Evolutionary conservation across 2,329 filamentous ascomycete species (phyloP).

Genomic region (Colletotrichum godetiae): DNA sequence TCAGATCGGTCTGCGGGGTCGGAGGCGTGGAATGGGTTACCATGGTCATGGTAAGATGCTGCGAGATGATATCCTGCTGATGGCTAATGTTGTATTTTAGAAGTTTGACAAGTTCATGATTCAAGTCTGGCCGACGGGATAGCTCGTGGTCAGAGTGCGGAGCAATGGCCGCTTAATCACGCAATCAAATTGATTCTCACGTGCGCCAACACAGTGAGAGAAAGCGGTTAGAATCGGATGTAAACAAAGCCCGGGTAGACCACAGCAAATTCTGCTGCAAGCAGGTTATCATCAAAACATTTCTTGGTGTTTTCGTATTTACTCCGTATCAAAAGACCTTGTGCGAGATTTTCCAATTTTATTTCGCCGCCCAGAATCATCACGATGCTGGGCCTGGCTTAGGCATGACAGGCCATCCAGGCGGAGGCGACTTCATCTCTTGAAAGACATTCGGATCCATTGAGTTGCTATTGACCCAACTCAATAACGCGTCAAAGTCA

Average conservation of each 20-base stretch:
- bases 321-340: background rate
- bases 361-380: background rate
- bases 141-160: background rate
- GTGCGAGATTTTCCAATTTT: background rate
- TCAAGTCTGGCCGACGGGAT: background rate
- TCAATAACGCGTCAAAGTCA: slow-evolving; percentile 40
- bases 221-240: background rate
- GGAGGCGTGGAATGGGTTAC: slow-evolving; percentile 35
- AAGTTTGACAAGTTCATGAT: background rate
- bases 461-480: slow-evolving; percentile 33
- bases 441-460: slow-evolving; percentile 14
- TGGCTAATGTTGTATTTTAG: background rate
- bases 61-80: background rate
- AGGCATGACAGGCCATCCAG: slow-evolving; percentile 12
- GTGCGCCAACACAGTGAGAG: background rate
- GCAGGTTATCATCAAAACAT: background rate
- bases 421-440: slow-evolving; percentile 6
- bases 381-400: background rate
- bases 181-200: background rate
- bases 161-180: background rate
- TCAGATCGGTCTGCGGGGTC: slow-evolving; percentile 41
- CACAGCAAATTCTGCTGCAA: background rate
- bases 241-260: background rate
- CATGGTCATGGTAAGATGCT: slow-evolving; percentile 24
- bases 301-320: background rate